phyloP scores from a whole-genome alignment of 179 eudicot species.

The Amaranthus tricolor region DNA sequence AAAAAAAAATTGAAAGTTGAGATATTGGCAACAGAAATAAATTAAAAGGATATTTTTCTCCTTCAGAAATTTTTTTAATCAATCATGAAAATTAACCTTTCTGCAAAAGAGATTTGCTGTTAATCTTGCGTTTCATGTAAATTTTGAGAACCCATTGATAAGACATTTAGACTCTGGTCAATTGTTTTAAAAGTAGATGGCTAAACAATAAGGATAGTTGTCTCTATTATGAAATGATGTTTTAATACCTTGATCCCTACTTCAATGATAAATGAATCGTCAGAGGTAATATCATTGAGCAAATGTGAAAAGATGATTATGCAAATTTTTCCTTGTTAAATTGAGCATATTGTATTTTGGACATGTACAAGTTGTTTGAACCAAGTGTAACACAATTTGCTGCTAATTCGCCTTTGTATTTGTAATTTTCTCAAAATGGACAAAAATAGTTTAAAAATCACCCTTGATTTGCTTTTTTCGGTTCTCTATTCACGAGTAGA shows the following conservation, averaged over 20 bases:
- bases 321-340: background rate
- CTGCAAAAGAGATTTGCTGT: background rate
- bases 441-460: too few relatives aligned
- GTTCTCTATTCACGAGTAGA: too few relatives aligned
- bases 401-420: too few relatives aligned
- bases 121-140: background rate
- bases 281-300: background rate
- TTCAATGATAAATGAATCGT: background rate
- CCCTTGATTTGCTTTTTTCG: too few relatives aligned
- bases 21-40: background rate
- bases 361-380: background rate
- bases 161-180: background rate
- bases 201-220: background rate
- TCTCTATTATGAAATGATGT: background rate
- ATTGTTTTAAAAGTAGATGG: background rate
- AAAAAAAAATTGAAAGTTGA: background rate
- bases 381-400: too few relatives aligned
- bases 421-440: too few relatives aligned
- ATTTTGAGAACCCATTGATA: background rate
- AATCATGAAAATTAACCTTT: background rate
- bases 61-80: background rate
- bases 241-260: background rate
- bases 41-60: background rate
- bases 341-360: background rate
- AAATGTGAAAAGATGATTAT: background rate